Evolutionary conservation across 176 grass and related monocot species (phyloP).

Genomic region (Carex littledalei): DNA sequence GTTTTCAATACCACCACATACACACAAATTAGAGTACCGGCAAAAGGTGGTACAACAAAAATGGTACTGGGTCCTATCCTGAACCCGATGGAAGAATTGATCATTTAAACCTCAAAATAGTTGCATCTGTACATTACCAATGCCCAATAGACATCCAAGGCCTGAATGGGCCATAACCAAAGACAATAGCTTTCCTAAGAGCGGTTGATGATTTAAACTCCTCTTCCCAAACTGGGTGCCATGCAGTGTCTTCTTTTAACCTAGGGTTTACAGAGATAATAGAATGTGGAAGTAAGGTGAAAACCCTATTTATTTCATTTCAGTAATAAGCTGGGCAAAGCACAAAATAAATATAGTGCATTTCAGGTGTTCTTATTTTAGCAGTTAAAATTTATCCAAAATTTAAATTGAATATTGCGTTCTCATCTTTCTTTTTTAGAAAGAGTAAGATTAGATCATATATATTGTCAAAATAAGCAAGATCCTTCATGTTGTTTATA

Average conservation of each 20-base stretch:
- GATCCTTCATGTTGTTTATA: too few relatives aligned
- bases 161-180: conserved; percentile 86
- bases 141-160: conserved; percentile 98
- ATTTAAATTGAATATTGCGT: not conserved
- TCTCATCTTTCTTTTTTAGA: too few relatives aligned
- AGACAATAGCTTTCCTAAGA: conserved; percentile 81
- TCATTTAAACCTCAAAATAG: not conserved
- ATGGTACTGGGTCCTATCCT: not conserved
- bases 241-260: conserved; percentile 89
- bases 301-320: not conserved
- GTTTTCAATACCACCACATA: not conserved
- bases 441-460: too few relatives aligned
- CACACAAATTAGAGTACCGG: not conserved
- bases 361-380: not conserved
- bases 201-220: conserved; percentile 47
- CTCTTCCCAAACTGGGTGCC: conserved; percentile 85
- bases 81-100: not conserved
- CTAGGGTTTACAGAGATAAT: conserved; percentile 38
- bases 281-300: not conserved
- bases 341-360: not conserved
- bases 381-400: not conserved
- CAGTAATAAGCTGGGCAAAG: not conserved
- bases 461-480: too few relatives aligned
- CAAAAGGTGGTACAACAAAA: not conserved
- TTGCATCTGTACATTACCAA: conserved; percentile 46